Conservation (phyloP, 805 yeast genomes). For the Vanderwaltozyma polyspora region DNA sequence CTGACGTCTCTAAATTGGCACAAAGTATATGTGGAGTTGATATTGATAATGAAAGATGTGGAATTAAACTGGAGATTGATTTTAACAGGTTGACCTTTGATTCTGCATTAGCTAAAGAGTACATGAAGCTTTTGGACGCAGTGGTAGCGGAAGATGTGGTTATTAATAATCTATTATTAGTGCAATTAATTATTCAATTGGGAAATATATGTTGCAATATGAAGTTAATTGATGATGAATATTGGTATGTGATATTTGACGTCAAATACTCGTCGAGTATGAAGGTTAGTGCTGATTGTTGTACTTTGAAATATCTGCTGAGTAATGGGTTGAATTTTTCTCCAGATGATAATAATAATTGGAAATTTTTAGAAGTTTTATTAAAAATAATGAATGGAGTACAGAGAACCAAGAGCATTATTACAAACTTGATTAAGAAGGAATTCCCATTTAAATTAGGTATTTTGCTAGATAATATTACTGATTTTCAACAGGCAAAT, state of each 20-base stretch:
- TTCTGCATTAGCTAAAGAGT: not conserved
- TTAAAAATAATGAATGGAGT: conserved; percentile 5
- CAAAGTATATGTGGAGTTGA: not conserved
- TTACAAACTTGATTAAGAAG: conserved; percentile 6
- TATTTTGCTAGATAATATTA: conserved; percentile 6
- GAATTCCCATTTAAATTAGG: conserved; percentile 9
- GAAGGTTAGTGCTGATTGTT: conserved; percentile 4
- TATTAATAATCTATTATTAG: not conserved
- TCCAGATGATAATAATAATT: conserved; percentile 7
- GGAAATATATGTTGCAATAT: not conserved
- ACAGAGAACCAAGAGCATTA: conserved; percentile 6
- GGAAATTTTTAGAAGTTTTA: conserved; percentile 15
- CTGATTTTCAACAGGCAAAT: conserved; percentile 15
- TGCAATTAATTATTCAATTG: not conserved
- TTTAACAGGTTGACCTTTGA: not conserved
- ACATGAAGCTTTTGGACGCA: not conserved
- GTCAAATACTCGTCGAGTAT: conserved; percentile 6
- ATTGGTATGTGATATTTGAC: conserved; percentile 2
- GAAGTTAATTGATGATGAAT: conserved; percentile 4
- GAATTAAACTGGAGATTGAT: not conserved
- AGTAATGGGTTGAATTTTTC: conserved; percentile 6
- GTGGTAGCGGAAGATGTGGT: not conserved
- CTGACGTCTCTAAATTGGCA: not conserved
- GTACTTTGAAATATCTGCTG: conserved; percentile 7
- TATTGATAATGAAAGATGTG: not conserved